These are phyloP conservation scores for Osmanthus fragrans DNA, from an alignment of 257 asterid species.

Conservation along the genomic window DNA sequence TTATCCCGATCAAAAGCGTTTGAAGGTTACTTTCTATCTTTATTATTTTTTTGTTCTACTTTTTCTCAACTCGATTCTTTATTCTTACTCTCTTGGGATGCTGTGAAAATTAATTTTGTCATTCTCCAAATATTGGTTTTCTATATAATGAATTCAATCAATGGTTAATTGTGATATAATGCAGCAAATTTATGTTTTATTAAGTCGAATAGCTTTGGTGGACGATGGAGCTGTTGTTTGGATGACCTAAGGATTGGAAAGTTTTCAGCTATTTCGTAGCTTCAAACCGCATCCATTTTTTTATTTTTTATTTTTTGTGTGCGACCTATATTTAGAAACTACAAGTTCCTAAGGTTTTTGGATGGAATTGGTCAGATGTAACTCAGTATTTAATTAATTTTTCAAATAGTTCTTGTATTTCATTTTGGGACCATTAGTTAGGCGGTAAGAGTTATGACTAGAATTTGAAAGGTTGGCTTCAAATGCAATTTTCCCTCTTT, in stretches of 20 bases:
- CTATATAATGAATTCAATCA: neutral
- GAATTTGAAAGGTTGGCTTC: neutral
- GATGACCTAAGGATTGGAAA: neutral
- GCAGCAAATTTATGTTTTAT: neutral
- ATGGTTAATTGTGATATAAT: neutral
- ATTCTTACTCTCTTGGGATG: neutral
- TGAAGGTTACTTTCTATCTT: constrained; percentile 57
- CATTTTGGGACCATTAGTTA: neutral
- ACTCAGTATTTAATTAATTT: neutral
- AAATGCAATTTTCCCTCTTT: neutral
- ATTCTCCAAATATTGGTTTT: neutral
- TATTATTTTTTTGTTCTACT: neutral
- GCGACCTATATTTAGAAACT: neutral
- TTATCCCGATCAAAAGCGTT: constrained; percentile 78
- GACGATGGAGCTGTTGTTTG: neutral
- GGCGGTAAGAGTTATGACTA: neutral
- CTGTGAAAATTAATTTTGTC: neutral
- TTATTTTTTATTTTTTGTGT: neutral
- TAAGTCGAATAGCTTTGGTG: neutral
- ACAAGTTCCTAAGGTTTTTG: neutral
- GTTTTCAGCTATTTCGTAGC: neutral
- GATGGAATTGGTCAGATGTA: neutral
- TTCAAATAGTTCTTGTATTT: neutral
- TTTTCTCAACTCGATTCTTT: neutral
- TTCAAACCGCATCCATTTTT: neutral